Evolutionary conservation across 2,329 filamentous ascomycete species (phyloP).

Genomic region (Nemania sp.): DNA sequence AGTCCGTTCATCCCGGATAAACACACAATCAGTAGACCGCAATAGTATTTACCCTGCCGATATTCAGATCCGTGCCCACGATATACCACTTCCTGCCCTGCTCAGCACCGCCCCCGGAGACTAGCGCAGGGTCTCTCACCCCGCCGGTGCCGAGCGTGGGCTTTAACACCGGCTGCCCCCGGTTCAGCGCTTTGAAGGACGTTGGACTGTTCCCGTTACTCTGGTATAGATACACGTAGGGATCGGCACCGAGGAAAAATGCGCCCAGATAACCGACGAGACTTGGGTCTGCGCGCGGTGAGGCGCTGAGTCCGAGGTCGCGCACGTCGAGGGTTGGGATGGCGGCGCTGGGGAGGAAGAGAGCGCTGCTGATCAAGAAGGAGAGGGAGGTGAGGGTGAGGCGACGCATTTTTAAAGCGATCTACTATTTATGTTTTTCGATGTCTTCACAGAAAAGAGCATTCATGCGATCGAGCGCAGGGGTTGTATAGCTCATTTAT

Average conservation of each 20-base stretch:
- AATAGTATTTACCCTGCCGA: conserved; percentile 43
- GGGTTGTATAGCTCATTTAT: not conserved
- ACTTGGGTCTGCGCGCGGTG: conserved; percentile 42
- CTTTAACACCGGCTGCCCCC: conserved; percentile 50
- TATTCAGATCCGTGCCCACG: conserved; percentile 57
- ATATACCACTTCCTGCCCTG: conserved; percentile 58
- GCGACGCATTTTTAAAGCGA: conserved; percentile 7
- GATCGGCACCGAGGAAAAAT: conserved; percentile 58
- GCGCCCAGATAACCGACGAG: conserved; percentile 56
- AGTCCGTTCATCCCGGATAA: too few relatives aligned
- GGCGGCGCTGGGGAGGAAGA: conserved; percentile 17
- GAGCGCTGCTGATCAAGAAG: conserved; percentile 20
- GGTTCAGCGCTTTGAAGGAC: conserved; percentile 53
- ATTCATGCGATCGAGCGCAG: too few relatives aligned
- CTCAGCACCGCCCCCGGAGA: conserved; percentile 50
- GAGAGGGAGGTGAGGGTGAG: conserved; percentile 2
- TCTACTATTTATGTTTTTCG: too few relatives aligned
- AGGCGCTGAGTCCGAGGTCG: conserved; percentile 28
- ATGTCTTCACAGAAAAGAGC: too few relatives aligned
- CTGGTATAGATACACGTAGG: conserved; percentile 57
- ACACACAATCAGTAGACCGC: not conserved
- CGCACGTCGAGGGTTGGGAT: conserved; percentile 29
- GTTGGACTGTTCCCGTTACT: conserved; percentile 55
- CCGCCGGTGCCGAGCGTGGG: conserved; percentile 56
- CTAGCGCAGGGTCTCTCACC: conserved; percentile 55